phyloP scores from a whole-genome alignment of 2,329 filamentous ascomycete genomes.

The Lasiodiplodia sp. region DNA sequence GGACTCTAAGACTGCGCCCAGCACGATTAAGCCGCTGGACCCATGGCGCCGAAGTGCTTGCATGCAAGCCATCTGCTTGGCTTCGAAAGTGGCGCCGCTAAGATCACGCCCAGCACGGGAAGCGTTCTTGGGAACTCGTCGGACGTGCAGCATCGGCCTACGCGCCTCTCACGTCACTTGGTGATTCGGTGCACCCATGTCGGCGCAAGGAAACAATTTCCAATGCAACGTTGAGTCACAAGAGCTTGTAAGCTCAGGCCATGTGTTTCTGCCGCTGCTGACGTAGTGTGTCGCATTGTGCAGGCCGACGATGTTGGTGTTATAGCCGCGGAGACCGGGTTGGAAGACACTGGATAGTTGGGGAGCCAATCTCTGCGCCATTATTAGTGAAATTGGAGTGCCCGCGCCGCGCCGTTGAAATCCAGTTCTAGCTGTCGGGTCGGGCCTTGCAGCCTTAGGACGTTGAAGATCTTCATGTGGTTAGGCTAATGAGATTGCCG shows the following conservation, averaged over 20 bases:
- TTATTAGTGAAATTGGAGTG: not conserved
- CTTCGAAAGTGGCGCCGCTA: not conserved
- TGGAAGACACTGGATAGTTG: not conserved
- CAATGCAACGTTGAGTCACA: not conserved
- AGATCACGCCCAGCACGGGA: constrained; percentile 11
- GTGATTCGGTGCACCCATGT: not conserved
- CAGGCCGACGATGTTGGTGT: not conserved
- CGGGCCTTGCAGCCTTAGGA: not conserved
- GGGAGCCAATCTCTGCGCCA: not conserved
- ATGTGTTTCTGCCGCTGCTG: not conserved
- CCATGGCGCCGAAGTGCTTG: constrained; percentile 10
- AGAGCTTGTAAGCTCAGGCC: not conserved
- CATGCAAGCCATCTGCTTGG: constrained; percentile 23
- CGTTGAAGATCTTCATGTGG: not conserved
- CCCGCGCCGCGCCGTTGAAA: not conserved
- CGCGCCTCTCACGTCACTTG: not conserved
- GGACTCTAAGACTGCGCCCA: constrained; percentile 19
- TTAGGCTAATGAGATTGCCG: not conserved
- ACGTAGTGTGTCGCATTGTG: not conserved
- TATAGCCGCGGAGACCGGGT: not conserved
- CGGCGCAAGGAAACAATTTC: not conserved
- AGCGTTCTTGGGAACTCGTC: not conserved
- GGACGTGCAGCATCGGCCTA: no score
- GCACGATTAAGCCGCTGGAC: constrained; percentile 3
- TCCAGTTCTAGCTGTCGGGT: not conserved